A percentile compares a stretch with the other conserved stretches of the same genome.
Conservation (phyloP, 352 stramenopile genomes). For the Phytopythium delawarense region DNA sequence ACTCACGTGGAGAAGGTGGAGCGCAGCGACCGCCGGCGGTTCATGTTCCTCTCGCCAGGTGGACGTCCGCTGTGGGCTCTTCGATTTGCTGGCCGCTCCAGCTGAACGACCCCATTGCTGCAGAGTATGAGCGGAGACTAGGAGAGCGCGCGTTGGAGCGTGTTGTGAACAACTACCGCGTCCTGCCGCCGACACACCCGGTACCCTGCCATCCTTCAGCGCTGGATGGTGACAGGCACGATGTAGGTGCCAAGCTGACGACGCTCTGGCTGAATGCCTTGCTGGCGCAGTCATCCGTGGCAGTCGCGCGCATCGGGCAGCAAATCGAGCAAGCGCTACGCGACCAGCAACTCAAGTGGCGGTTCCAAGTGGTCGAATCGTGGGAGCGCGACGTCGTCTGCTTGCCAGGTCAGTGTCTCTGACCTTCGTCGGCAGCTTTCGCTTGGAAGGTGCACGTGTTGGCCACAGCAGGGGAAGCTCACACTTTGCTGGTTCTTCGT, state of each 20-base stretch:
- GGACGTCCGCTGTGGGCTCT: not conserved
- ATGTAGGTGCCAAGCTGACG: no score
- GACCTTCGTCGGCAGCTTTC: not conserved
- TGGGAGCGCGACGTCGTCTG: conserved; percentile 70
- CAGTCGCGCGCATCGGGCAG: conserved; percentile 42
- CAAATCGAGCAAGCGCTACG: conserved; percentile 42
- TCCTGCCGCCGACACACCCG: conserved; percentile 43
- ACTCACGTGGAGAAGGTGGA: conserved; percentile 62
- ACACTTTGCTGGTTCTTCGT: no score
- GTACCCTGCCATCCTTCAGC: conserved; percentile 12
- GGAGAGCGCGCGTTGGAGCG: conserved; percentile 45
- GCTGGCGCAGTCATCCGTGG: conserved; percentile 35
- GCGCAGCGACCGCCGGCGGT: conserved; percentile 35
- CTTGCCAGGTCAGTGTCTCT: conserved; percentile 19
- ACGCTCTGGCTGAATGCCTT: not conserved
- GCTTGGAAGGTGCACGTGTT: no score
- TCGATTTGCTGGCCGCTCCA: not conserved
- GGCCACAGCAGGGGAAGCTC: no score
- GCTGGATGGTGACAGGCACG: no score
- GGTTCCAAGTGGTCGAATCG: conserved; percentile 63
- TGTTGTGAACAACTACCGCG: conserved; percentile 29
- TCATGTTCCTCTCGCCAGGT: conserved; percentile 66
- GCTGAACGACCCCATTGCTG: not conserved
- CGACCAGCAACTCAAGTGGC: conserved; percentile 52
- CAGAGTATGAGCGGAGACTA: conserved; percentile 38